Evolutionary conservation across 2,329 filamentous ascomycete genomes (phyloP).

Genomic region (Decorospora gaudefroyi): DNA sequence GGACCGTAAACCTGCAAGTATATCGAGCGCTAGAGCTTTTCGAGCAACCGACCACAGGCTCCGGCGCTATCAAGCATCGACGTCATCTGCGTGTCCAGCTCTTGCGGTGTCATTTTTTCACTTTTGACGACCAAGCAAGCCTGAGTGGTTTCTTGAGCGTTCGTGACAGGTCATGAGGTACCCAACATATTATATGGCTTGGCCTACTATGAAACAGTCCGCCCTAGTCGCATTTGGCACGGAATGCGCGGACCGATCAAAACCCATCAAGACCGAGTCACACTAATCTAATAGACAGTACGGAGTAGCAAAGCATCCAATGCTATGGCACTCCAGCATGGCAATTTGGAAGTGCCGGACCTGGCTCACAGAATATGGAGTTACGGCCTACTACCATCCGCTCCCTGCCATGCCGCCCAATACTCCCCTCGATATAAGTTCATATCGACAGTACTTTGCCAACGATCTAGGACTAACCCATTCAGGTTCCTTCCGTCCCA

Average conservation of each 20-base stretch:
- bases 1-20: not conserved
- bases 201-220: conserved; percentile 8
- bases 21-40: too few relatives aligned
- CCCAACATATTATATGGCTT: conserved; percentile 4
- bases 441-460: too few relatives aligned
- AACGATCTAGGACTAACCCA: too few relatives aligned
- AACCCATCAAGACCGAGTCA: not conserved
- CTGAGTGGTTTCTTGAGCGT: not conserved
- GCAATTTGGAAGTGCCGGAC: conserved; percentile 1
- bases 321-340: not conserved
- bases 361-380: not conserved
- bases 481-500: too few relatives aligned
- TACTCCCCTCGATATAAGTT: too few relatives aligned
- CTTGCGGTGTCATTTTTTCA: too few relatives aligned
- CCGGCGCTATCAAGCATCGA: too few relatives aligned
- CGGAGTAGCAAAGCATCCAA: not conserved
- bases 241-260: conserved; percentile 8
- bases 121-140: too few relatives aligned
- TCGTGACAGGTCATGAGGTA: not conserved
- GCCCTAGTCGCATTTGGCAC: conserved; percentile 3
- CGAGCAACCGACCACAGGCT: too few relatives aligned
- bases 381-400: not conserved
- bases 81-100: too few relatives aligned
- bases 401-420: not conserved
- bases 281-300: conserved; percentile 1